A percentile compares a stretch with the other conserved stretches of the same genome.
Evolutionary conservation across 345 rosid species (phyloP).

Genomic region (Ceriops tagal): DNA sequence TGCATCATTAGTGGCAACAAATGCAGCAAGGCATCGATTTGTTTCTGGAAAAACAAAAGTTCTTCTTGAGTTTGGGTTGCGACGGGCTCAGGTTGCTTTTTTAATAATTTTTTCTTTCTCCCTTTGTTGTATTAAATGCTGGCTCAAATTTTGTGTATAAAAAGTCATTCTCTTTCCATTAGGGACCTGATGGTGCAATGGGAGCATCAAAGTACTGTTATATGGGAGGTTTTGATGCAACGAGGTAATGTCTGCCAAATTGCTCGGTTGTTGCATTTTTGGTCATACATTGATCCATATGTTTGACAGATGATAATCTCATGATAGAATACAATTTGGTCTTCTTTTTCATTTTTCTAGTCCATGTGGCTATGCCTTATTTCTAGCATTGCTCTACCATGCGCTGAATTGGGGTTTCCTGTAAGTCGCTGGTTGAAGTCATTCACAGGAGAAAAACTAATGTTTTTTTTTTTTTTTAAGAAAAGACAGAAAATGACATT

Average conservation of each 20-base stretch:
- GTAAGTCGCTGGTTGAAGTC: no score
- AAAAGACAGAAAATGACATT: no score
- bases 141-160: conserved; percentile 13
- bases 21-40: conserved; percentile 94
- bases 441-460: no score
- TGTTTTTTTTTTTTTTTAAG: no score
- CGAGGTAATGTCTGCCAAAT: conserved; percentile 46
- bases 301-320: background rate
- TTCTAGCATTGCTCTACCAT: no score
- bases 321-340: background rate
- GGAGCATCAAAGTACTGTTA: conserved; percentile 90
- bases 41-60: conserved; percentile 85
- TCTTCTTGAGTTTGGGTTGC: conserved; percentile 88
- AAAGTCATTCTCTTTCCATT: conserved; percentile 17
- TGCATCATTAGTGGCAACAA: conserved; percentile 90
- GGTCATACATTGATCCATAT: background rate
- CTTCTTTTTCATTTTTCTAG: background rate
- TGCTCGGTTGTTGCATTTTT: background rate
- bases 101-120: background rate
- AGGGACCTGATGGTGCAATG: conserved; percentile 99
- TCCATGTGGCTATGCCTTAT: background rate
- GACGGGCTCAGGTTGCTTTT: conserved; percentile 84
- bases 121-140: conserved; percentile 9
- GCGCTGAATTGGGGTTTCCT: no score
- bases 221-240: conserved; percentile 96